Percentiles rank a stretch among this genome's conserved stretches.
Evolutionary conservation across 1,139 yeast species (phyloP).

Genomic region (Lodderomyces beijingensis): DNA sequence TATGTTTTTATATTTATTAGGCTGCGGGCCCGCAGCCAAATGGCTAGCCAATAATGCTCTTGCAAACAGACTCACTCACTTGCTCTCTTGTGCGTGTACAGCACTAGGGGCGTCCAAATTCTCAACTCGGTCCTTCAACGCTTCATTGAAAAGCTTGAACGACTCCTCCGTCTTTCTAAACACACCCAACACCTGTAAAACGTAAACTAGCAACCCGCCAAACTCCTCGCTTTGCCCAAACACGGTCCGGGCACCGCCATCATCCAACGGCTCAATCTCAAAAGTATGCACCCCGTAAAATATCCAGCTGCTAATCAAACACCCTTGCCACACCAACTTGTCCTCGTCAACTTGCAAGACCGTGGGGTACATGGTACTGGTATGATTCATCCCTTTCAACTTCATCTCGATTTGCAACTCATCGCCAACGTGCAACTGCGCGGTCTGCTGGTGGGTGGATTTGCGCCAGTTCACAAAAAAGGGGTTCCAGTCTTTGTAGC

Average conservation of each 20-base stretch:
- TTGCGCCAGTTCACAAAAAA: conserved; percentile 12
- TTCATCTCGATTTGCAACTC: conserved; percentile 14
- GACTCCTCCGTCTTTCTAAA: conserved; percentile 11
- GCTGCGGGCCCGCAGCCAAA: no score
- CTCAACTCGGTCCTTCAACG: conserved; percentile 13
- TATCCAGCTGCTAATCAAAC: conserved; percentile 12
- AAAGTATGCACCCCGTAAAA: conserved; percentile 15
- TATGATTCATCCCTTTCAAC: conserved; percentile 11
- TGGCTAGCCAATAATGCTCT: no score
- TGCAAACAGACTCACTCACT: no score
- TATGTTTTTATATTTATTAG: no score
- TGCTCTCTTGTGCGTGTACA: no score
- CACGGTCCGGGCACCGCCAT: conserved; percentile 9
- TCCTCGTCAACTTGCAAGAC: conserved; percentile 8
- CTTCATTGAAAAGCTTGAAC: conserved; percentile 11
- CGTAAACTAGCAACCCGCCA: conserved; percentile 13
- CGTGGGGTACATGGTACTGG: conserved; percentile 13
- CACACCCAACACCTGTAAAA: conserved; percentile 11
- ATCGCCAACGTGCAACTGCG: conserved; percentile 10
- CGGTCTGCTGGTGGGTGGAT: conserved; percentile 9
- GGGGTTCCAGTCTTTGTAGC: conserved; percentile 15
- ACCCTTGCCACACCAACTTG: conserved; percentile 15
- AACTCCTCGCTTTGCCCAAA: conserved; percentile 14
- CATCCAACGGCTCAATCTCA: conserved; percentile 9
- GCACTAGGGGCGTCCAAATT: no score